phyloP scores from a whole-genome alignment of 1,284 basidiomycete species.

The Exobasidium rhododendri region DNA sequence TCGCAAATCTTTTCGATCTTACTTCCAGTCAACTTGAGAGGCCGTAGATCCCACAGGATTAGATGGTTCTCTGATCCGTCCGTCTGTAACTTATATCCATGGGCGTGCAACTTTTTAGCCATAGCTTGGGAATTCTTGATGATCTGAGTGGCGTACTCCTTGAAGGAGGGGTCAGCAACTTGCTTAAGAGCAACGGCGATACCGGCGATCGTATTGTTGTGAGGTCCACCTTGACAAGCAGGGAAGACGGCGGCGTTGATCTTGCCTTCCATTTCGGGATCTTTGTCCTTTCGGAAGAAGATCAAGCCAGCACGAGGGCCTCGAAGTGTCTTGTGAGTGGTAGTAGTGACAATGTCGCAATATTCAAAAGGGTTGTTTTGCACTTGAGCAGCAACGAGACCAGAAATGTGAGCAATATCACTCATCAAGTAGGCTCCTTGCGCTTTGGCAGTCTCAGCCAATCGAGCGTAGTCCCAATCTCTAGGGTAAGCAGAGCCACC shows the following conservation, averaged over 20 bases:
- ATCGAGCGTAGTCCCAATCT: constrained; percentile 73
- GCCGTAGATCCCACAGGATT: constrained; percentile 94
- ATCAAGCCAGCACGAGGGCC: constrained; percentile 96
- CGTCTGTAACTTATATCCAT: constrained; percentile 83
- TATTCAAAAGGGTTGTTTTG: constrained; percentile 90
- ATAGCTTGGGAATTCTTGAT: constrained; percentile 61
- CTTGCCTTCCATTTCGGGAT: constrained; percentile 82
- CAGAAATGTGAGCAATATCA: constrained; percentile 97
- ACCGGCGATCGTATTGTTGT: constrained; percentile 98
- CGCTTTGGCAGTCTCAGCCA: constrained; percentile 77
- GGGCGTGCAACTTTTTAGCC: constrained; percentile 44
- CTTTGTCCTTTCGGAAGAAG: constrained; percentile 95
- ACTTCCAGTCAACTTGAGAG: constrained; percentile 89
- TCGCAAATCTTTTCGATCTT: constrained; percentile 99
- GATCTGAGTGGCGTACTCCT: constrained; percentile 90
- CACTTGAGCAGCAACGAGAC: constrained; percentile 89
- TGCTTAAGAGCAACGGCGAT: constrained; percentile 94
- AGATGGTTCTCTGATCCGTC: constrained; percentile 97
- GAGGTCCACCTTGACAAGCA: constrained; percentile 98
- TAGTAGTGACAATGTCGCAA: constrained; percentile 72
- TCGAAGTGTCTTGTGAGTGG: constrained; percentile 94
- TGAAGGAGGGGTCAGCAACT: constrained; percentile 84
- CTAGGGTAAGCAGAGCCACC: constrained; percentile 98
- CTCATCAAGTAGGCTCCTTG: constrained; percentile 75
- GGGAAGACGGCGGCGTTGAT: constrained; percentile 99